Base-by-base conservation (phyloP, 352 stramenopile genomes). In the Phytopythium vexans region DNA sequence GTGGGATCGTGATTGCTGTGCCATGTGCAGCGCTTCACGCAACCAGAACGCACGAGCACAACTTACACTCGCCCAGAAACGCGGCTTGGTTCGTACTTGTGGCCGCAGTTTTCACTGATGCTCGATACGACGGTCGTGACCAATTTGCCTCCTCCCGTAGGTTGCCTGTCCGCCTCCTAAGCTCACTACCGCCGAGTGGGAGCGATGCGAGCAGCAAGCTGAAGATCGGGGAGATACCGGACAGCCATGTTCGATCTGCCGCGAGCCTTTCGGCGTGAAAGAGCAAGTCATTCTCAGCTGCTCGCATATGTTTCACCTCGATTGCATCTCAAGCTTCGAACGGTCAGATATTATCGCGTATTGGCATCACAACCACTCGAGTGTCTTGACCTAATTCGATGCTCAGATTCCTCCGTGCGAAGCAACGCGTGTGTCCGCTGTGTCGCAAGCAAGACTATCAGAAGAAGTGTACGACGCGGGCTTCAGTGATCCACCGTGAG, bases 371-470 rank as follows among this genome's bases (percentile, higher is more conserved):
- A 33, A 15, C 4, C 12, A 36, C 15, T n/a, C 8, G 4, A 8
- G 11, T 15, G 12, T 6, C 8, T n/a, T 12, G 32, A 8, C 27
- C 15, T 9, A 44, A 46, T 27, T 1, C 6, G 1, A 9, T 11
- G 34, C 3, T 6, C 45, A 83, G 77, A 16, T 93, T 95, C 52
- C 54, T 95, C 12, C 77, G 83, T 14, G 86, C 77, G 6, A 89
- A 77, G 10, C 77, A 89, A 52, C 82, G 72, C 27, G 84, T 92
- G 40, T 95, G 86, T 64, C 86, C 86, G 3, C 64, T 95, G 14
- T 95, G 86, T 38, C 77, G 83, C 12, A 93, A 95, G 50, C 73
- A 88, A 16, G 78, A 93, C 41, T 95, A 94, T 44, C 70, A 94
- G 56, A 94, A 92, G 46, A 62, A 70, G n/a, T 49, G 58, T 15